Evolutionary conservation across 164 flowering plant species (phyloP).

Genomic region (Magnolia sinica): DNA sequence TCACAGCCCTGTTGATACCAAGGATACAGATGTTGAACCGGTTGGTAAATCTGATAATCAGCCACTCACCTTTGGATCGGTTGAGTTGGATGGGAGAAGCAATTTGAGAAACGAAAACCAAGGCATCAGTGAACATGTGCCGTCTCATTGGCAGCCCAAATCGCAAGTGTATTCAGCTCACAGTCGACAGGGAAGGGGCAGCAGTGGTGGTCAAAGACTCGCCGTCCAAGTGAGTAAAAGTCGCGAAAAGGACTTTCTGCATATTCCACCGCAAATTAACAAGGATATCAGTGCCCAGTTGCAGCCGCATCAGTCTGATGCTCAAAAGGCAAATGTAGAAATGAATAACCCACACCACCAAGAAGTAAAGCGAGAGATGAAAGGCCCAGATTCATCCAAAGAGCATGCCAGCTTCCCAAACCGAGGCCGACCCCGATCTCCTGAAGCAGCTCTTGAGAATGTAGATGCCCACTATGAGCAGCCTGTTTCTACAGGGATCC

Average conservation of each 20-base stretch:
- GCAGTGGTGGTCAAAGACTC: slow-evolving; percentile 30
- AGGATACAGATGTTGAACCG: slow-evolving; percentile 28
- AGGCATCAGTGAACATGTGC: slow-evolving; percentile 34
- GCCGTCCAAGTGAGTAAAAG: slow-evolving; percentile 23
- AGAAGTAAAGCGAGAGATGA: slow-evolving; percentile 42
- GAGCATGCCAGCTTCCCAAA: slow-evolving; percentile 33
- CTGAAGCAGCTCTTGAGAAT: slow-evolving; percentile 30
- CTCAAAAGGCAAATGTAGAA: slow-evolving; percentile 19
- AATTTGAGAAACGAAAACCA: slow-evolving; percentile 36
- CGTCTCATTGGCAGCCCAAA: slow-evolving; percentile 88
- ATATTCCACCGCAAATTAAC: slow-evolving; percentile 12
- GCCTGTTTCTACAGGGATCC: slow-evolving; percentile 38
- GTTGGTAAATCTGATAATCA: slow-evolving; percentile 20
- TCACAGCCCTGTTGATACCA: slow-evolving; percentile 26
- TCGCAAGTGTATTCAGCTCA: slow-evolving; percentile 30
- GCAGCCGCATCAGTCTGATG: slow-evolving; percentile 20
- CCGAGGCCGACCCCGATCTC: slow-evolving; percentile 18
- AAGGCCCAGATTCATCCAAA: slow-evolving; percentile 23
- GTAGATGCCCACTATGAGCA: slow-evolving; percentile 26
- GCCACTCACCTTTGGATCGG: slow-evolving; percentile 24
- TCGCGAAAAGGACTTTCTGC: slow-evolving; percentile 31
- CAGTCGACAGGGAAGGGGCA: slow-evolving; percentile 37
- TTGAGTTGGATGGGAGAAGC: slow-evolving; percentile 36
- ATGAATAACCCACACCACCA: slow-evolving; percentile 20
- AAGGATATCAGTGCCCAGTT: slow-evolving; percentile 12